Conservation (phyloP, 1,284 basidiomycete species). For the Cryptococcus jaspeensis region DNA sequence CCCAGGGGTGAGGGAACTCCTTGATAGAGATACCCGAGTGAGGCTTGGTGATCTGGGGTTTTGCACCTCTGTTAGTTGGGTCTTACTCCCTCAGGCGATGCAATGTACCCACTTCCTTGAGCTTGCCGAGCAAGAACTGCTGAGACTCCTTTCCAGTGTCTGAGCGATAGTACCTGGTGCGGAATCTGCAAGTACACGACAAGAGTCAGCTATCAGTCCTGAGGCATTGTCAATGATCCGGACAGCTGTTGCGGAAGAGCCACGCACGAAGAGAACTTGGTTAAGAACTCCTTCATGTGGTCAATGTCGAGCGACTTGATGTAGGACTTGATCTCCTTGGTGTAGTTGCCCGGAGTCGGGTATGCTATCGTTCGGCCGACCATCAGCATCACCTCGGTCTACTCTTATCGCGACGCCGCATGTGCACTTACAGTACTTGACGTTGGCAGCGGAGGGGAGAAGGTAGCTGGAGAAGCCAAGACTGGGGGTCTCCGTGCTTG, state of each 20-base stretch:
- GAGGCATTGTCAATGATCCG: too few relatives aligned
- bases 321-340: constrained; percentile 38
- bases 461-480: constrained; percentile 48
- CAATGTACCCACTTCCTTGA: constrained; percentile 61
- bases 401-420: neutral
- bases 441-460: constrained; percentile 31
- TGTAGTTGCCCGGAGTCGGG: constrained; percentile 43
- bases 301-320: constrained; percentile 40
- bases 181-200: constrained; percentile 38
- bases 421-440: constrained; percentile 41
- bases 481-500: constrained; percentile 72
- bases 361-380: constrained; percentile 24
- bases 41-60: constrained; percentile 61
- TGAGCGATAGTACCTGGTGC: constrained; percentile 54
- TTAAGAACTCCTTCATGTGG: constrained; percentile 61
- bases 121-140: constrained; percentile 73
- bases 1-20: constrained; percentile 88
- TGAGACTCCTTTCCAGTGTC: constrained; percentile 74
- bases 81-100: neutral
- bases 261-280: constrained; percentile 63
- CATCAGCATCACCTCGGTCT: neutral
- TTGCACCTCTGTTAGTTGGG: constrained; percentile 1
- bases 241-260: neutral
- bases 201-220: constrained; percentile 15
- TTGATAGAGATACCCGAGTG: constrained; percentile 66